Conservation (phyloP, 805 yeast genomes). For the Saturnispora serradocipensis region DNA sequence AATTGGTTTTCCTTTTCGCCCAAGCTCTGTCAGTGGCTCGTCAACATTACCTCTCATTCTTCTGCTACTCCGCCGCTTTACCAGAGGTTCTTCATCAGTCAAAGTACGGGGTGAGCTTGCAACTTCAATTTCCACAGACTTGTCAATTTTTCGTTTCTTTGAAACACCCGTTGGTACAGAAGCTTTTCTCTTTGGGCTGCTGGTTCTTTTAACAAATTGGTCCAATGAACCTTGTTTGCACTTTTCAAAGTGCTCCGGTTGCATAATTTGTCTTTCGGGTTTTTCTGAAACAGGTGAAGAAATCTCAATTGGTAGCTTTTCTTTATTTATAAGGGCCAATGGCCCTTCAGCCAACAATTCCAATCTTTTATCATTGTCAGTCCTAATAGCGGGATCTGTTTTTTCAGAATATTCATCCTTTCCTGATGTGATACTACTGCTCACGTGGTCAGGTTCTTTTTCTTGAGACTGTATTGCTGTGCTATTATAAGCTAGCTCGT, state of each 20-base stretch:
- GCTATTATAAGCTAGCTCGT: neutral
- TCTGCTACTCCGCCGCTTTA: neutral
- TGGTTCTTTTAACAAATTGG: neutral
- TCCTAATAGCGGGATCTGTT: neutral
- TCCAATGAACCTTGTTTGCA: neutral
- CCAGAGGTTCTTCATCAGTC: neutral
- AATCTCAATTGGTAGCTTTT: neutral
- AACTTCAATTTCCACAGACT: neutral
- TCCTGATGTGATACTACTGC: no score
- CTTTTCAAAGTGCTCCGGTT: neutral
- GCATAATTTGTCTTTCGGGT: neutral
- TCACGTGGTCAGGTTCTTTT: neutral
- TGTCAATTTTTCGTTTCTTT: neutral
- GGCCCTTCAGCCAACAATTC: neutral
- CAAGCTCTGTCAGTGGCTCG: neutral
- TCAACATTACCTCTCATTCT: neutral
- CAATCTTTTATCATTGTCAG: neutral
- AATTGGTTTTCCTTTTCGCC: conserved; percentile 1
- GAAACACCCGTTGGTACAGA: neutral
- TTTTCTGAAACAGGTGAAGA: neutral
- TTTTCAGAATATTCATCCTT: no score
- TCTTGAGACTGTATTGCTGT: neutral
- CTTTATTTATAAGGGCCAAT: neutral
- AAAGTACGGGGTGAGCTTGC: neutral
- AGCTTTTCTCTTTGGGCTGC: neutral